Percentiles rank a stretch among this genome's conserved stretches.
Evolutionary conservation across 352 stramenopile species (phyloP).

Genomic region (Globisporangium echinulatum): DNA sequence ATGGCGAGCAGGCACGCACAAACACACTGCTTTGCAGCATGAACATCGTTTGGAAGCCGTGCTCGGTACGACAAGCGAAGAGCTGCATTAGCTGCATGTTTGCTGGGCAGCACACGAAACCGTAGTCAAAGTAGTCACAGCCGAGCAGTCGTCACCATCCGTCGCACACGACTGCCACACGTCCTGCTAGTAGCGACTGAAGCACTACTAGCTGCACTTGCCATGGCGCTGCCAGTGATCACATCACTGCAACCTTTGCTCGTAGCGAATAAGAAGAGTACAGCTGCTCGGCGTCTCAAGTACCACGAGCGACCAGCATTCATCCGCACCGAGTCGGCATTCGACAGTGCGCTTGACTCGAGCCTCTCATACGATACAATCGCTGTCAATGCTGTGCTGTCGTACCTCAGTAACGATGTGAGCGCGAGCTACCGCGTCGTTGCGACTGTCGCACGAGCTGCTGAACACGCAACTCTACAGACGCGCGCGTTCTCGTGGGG

Average conservation of each 20-base stretch:
- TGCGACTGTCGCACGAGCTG: conserved; percentile 30
- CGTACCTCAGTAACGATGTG: conserved; percentile 17
- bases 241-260: neutral
- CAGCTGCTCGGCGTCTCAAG: conserved; percentile 25
- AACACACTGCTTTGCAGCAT: too few relatives aligned
- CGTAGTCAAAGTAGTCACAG: too few relatives aligned
- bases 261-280: conserved; percentile 20
- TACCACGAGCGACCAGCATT: conserved; percentile 44
- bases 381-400: neutral
- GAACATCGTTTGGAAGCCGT: too few relatives aligned
- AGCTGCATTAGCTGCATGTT: too few relatives aligned
- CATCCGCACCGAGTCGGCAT: conserved; percentile 26
- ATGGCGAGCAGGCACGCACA: too few relatives aligned
- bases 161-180: too few relatives aligned
- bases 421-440: conserved; percentile 35
- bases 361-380: neutral
- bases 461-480: conserved; percentile 17
- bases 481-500: conserved; percentile 45
- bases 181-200: too few relatives aligned
- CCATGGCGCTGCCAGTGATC: too few relatives aligned
- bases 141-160: too few relatives aligned
- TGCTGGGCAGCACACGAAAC: too few relatives aligned
- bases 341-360: neutral
- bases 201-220: too few relatives aligned
- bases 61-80: too few relatives aligned